Evolutionary conservation across 164 flowering plant genomes (phyloP).

Genomic region (Annona squamosa): DNA sequence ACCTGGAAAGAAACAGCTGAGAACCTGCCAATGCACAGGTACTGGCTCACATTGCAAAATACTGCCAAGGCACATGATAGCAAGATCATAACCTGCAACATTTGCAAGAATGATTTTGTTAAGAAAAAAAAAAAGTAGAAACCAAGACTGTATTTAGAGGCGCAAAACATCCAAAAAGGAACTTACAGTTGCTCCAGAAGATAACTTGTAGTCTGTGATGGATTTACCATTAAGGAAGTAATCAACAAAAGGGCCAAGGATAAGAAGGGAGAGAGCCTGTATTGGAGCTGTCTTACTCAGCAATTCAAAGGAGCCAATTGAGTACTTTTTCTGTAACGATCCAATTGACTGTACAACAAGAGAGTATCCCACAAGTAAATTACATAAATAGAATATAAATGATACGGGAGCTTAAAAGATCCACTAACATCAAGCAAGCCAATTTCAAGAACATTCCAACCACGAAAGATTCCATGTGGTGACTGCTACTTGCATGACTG

Average conservation of each 20-base stretch:
- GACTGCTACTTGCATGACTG: neutral
- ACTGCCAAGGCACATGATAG: conserved; percentile 47
- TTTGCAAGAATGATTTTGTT: neutral
- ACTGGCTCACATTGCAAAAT: conserved; percentile 50
- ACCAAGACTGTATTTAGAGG: neutral
- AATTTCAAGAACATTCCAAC: neutral
- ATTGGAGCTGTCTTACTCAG: conserved; percentile 39
- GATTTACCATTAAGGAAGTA: conserved; percentile 60
- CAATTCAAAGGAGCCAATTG: conserved; percentile 32
- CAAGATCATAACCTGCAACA: conserved; percentile 37
- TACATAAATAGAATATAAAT: neutral
- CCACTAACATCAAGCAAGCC: neutral
- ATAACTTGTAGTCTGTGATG: conserved; percentile 45
- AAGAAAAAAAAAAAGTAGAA: neutral
- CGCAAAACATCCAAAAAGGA: neutral
- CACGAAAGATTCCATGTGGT: neutral
- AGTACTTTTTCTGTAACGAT: conserved; percentile 56
- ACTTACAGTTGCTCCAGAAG: conserved; percentile 66
- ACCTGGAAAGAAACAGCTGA: conserved; percentile 55
- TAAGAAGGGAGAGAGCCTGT: conserved; percentile 70
- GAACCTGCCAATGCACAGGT: conserved; percentile 50
- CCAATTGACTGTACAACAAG: conserved; percentile 65
- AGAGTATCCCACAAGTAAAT: conserved; percentile 7
- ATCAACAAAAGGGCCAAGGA: conserved; percentile 76
- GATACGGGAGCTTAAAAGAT: neutral